Evolutionary conservation across 2,329 filamentous ascomycete genomes (phyloP).

Genomic region (Trichoderma atrobrunneum): DNA sequence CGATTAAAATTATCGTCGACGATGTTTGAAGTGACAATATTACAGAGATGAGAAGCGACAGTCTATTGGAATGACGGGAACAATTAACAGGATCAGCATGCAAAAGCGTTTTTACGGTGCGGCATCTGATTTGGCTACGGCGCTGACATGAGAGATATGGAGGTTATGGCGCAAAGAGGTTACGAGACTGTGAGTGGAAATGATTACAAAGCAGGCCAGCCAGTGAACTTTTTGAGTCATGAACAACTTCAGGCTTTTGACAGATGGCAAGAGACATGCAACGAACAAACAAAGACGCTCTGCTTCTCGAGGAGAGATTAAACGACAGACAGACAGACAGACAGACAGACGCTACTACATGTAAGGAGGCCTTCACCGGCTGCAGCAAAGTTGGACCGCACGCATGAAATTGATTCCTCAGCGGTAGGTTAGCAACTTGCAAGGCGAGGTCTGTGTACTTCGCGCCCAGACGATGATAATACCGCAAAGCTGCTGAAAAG

Average conservation of each 20-base stretch:
- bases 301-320: neutral
- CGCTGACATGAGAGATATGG: neutral
- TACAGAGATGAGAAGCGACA: neutral
- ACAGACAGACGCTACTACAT: neutral
- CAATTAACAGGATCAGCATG: neutral
- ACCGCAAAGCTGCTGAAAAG: neutral
- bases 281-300: neutral
- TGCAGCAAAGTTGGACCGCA: neutral
- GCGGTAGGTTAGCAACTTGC: neutral
- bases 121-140: neutral
- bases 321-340: neutral
- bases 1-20: neutral
- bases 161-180: neutral
- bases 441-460: neutral
- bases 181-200: neutral
- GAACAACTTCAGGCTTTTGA: neutral
- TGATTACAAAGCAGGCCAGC: slow-evolving; percentile 16
- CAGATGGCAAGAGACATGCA: neutral
- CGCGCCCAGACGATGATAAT: neutral
- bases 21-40: neutral
- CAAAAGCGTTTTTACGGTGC: neutral
- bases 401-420: neutral
- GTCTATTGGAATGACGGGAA: neutral
- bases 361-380: neutral
- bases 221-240: neutral